These are phyloP conservation scores for Aspergillus bertholletiae DNA, from an alignment of 495 filamentous ascomycete genomes.

Conservation along the genomic window DNA sequence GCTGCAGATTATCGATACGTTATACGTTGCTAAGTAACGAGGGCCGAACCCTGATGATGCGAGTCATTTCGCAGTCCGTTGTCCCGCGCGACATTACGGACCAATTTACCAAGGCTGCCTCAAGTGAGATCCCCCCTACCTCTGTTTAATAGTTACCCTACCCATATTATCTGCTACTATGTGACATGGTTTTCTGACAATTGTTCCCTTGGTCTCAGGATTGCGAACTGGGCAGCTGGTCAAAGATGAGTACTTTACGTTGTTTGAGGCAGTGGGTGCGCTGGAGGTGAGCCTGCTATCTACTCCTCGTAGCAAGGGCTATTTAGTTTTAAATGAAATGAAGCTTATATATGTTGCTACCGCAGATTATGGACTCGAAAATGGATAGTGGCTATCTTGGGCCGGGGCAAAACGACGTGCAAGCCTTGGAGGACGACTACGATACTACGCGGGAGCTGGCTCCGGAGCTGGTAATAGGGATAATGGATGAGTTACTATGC, in stretches of 20 bases:
- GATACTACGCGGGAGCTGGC: conserved; percentile 66
- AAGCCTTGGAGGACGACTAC: conserved; percentile 75
- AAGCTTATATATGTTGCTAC: conserved; percentile 7
- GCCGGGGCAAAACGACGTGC: conserved; percentile 60
- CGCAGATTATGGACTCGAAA: conserved; percentile 94
- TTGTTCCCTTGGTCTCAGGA: conserved; percentile 43
- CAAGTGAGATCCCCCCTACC: conserved; percentile 45
- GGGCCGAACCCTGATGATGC: conserved; percentile 31
- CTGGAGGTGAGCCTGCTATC: conserved; percentile 68
- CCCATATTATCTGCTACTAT: background rate
- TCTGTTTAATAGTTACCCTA: background rate
- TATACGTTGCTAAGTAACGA: conserved; percentile 40
- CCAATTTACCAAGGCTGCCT: conserved; percentile 66
- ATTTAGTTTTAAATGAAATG: background rate
- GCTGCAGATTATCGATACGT: conserved; percentile 25
- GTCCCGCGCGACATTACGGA: conserved; percentile 72
- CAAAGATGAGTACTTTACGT: conserved; percentile 89
- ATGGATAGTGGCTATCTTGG: conserved; percentile 91
- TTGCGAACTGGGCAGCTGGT: conserved; percentile 77
- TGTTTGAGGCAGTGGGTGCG: conserved; percentile 92
- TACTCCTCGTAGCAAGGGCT: background rate
- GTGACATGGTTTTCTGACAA: conserved; percentile 3
- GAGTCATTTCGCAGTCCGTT: conserved; percentile 41
- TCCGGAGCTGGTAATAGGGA: conserved; percentile 79
- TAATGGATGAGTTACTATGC: conserved; percentile 91